Conservation (phyloP, 2,329 filamentous ascomycete species). For the Sarocladium strictum region DNA sequence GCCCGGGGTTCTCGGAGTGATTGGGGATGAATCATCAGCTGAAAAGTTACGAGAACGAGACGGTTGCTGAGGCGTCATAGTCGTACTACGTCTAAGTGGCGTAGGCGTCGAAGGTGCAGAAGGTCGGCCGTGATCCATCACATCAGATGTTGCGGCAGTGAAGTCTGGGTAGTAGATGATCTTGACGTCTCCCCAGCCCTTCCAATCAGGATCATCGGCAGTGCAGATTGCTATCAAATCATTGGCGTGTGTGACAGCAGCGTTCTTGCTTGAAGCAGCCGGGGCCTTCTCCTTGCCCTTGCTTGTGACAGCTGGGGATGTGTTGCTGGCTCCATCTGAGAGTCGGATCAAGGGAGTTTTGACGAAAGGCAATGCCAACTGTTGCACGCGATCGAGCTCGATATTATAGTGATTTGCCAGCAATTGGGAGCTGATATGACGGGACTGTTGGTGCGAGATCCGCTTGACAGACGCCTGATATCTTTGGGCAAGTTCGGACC, state of each 20-base stretch:
- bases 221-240: constrained; percentile 74
- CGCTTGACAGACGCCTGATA: constrained; percentile 87
- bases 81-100: constrained; percentile 64
- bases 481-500: constrained; percentile 80
- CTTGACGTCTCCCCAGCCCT: constrained; percentile 74
- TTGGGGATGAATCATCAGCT: constrained; percentile 42
- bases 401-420: constrained; percentile 81
- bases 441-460: constrained; percentile 51
- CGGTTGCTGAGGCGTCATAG: constrained; percentile 38
- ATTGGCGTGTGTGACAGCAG: constrained; percentile 66
- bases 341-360: constrained; percentile 58
- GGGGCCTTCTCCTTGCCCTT: constrained; percentile 72
- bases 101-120: constrained; percentile 66
- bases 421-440: constrained; percentile 64
- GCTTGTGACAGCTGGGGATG: constrained; percentile 48
- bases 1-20: constrained; percentile 36
- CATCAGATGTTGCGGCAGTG: constrained; percentile 17
- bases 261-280: constrained; percentile 35
- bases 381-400: constrained; percentile 73
- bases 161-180: constrained; percentile 67
- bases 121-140: constrained; percentile 25
- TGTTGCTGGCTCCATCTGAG: constrained; percentile 44
- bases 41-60: constrained; percentile 29
- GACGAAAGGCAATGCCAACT: constrained; percentile 74
- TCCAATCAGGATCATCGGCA: constrained; percentile 54